Evolutionary conservation across 441 rosid genomes (phyloP).

Genomic region (Jatropha multifida): DNA sequence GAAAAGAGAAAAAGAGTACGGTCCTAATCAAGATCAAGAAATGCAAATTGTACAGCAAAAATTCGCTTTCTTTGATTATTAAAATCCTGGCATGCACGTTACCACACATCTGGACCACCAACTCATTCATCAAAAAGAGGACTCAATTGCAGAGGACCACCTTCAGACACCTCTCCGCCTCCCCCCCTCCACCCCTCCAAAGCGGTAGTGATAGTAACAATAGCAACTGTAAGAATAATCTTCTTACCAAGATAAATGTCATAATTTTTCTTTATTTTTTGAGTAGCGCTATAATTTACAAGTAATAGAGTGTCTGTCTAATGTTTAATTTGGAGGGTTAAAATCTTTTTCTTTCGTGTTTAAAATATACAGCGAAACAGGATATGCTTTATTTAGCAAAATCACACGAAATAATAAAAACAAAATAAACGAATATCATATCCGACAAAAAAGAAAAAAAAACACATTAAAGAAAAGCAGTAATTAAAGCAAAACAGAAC

Average conservation of each 20-base stretch:
- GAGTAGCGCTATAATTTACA: neutral
- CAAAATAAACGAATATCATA: neutral
- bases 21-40: slow-evolving; percentile 9
- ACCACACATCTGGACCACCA: slow-evolving; percentile 29
- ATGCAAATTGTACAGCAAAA: slow-evolving; percentile 8
- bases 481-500: slow-evolving; percentile 3
- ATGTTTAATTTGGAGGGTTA: slow-evolving; percentile 1
- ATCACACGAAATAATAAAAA: neutral
- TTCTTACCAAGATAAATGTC: slow-evolving; percentile 1
- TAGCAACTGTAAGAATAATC: slow-evolving; percentile 1
- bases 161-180: neutral
- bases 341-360: neutral
- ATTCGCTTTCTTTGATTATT: slow-evolving; percentile 20
- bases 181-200: neutral
- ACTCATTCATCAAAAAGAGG: slow-evolving; percentile 13
- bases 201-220: slow-evolving; percentile 1
- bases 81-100: slow-evolving; percentile 10
- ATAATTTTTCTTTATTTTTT: neutral
- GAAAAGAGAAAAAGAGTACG: neutral
- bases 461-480: neutral
- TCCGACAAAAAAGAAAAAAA: neutral
- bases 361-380: neutral
- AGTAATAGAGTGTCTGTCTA: neutral
- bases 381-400: neutral
- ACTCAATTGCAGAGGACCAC: slow-evolving; percentile 29